Conservation (phyloP, 257 asterid species). For the Eucommia ulmoides region DNA sequence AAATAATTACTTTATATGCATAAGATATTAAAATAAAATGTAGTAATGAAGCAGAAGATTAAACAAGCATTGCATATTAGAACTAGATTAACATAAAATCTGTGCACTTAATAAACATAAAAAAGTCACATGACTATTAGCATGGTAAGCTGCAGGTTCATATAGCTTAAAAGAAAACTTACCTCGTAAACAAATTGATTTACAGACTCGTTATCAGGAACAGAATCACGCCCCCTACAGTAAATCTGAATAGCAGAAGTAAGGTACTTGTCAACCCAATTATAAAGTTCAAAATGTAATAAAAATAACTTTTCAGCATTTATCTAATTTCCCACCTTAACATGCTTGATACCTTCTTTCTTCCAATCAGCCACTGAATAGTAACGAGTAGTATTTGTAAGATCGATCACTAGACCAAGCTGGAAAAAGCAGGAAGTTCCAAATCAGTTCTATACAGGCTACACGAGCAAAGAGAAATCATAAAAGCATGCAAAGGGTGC, state of each 20-base stretch:
- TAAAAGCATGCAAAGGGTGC: no score
- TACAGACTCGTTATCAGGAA: slow-evolving; percentile 84
- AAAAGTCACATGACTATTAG: no score
- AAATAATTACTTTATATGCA: no score
- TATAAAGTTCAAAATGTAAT: neutral
- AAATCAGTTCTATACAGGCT: neutral
- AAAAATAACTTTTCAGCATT: neutral
- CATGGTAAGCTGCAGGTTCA: no score
- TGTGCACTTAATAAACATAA: no score
- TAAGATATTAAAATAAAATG: no score
- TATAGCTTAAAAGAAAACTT: slow-evolving; percentile 9
- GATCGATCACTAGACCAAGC: slow-evolving; percentile 96
- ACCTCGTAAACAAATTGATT: slow-evolving; percentile 88
- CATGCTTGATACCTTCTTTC: slow-evolving; percentile 85
- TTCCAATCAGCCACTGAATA: slow-evolving; percentile 54
- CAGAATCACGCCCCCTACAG: slow-evolving; percentile 97
- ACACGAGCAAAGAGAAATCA: no score
- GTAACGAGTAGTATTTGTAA: slow-evolving; percentile 85
- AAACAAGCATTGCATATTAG: no score
- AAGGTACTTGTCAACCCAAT: no score
- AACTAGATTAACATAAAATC: no score
- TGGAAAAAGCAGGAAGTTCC: slow-evolving; percentile 27
- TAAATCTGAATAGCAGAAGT: slow-evolving; percentile 55
- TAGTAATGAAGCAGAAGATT: no score
- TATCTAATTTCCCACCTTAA: slow-evolving; percentile 48